Evolutionary conservation across 2,329 filamentous ascomycete species (phyloP), one percentile per base, ranked within the genome.

Genomic region (Davidsoniella eucalypti): DNA sequence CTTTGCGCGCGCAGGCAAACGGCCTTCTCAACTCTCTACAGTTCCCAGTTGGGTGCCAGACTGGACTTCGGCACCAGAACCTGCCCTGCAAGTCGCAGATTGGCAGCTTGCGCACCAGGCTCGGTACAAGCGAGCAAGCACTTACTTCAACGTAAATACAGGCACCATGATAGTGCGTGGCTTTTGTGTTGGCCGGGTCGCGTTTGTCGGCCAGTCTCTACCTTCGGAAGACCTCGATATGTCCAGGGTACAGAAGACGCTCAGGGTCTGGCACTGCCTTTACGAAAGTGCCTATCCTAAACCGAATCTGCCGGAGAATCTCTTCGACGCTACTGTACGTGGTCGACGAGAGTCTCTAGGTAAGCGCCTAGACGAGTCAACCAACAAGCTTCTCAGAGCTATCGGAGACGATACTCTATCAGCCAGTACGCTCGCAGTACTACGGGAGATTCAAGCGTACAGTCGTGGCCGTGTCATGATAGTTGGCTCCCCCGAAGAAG

Each of bases 21-120:
- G 6, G 5, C 29, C n/a, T 8, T 5, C 23, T 42, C 7, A 49
- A 36, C 17, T 14, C 17, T 14, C 18, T 10, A 18, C 12, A 42
- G 10, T 33, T 8, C 38, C 47, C 18, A 29, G 23, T 8, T 49
- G 47, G 47, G 23, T 49, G 6, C 38, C 47, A n/a, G 47, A 49
- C 33, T 49, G 47, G 47, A 49, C 47, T 9, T 42, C 47, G 2
- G 25, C 26, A 10, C 47, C 47, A 17, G 42, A 43, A 14, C 47
- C 47, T 14, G 14, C 42, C 16, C 10, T 49, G 5, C 17, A 36
- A 17, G 38, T 21, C 4, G n/a, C 38, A 18, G 21, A 17, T 10
- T 49, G 47, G 47, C 47, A 49, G 43, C n/a, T 49, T 10, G 23
- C 14, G 7, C 26, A 49, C 10, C 16, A 14, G 40, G 40, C 47